These are phyloP conservation scores for Rutidosis leptorrhynchoides DNA, from an alignment of 129 eudicot species.

Conservation along the genomic window DNA sequence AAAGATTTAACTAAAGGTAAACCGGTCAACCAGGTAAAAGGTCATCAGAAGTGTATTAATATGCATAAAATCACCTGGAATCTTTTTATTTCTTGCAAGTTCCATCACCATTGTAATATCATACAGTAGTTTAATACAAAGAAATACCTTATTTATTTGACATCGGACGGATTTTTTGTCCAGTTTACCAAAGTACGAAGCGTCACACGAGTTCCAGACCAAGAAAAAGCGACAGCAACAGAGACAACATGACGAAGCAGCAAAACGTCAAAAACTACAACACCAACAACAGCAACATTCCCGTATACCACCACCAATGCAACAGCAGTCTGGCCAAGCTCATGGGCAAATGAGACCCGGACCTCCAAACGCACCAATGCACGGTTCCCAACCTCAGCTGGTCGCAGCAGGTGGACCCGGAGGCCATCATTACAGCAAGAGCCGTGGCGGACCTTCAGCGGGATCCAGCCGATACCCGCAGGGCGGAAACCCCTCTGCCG, in stretches of 20 bases:
- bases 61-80: neutral
- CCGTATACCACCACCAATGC: constrained; percentile 72
- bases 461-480: constrained; percentile 66
- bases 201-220: constrained; percentile 93
- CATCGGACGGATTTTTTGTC: constrained; percentile 1
- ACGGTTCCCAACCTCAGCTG: constrained; percentile 44
- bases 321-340: constrained; percentile 64
- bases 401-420: constrained; percentile 42
- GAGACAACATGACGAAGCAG: constrained; percentile 74
- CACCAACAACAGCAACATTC: constrained; percentile 70
- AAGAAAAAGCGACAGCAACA: constrained; percentile 93
- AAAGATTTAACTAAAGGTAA: neutral
- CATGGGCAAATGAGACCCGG: constrained; percentile 59
- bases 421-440: constrained; percentile 64
- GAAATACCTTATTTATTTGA: neutral
- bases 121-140: neutral
- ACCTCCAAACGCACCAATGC: constrained; percentile 42
- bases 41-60: neutral
- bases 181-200: constrained; percentile 86
- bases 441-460: constrained; percentile 57
- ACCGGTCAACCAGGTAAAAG: neutral
- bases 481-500: constrained; percentile 63
- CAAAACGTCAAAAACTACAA: constrained; percentile 65
- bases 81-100: neutral
- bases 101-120: neutral